Conservation (phyloP, 345 rosid genomes). For the Boechera divaricarpa region DNA sequence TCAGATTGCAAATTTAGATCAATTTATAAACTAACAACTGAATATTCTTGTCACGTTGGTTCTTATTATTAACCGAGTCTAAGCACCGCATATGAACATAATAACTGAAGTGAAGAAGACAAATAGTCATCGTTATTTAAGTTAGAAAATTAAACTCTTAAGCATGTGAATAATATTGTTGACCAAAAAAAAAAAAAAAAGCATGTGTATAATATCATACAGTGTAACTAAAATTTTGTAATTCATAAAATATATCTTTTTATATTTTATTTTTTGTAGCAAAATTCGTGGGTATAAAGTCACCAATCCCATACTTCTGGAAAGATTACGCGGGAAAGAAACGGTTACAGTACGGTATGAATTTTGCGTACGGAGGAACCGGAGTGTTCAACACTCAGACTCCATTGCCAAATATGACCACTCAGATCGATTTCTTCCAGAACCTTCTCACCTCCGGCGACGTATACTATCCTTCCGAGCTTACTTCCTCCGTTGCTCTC, state of each 20-base stretch:
- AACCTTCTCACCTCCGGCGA: slow-evolving; percentile 49
- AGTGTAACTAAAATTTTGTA: no score
- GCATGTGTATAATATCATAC: no score
- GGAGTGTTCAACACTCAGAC: slow-evolving; percentile 69
- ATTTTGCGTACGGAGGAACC: slow-evolving; percentile 89
- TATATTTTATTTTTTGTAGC: slow-evolving; percentile 47
- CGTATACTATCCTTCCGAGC: slow-evolving; percentile 44
- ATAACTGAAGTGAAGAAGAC: not conserved
- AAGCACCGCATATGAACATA: not conserved
- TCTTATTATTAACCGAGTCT: not conserved
- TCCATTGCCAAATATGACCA: slow-evolving; percentile 68
- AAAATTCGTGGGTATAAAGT: slow-evolving; percentile 56
- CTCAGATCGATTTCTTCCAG: slow-evolving; percentile 66
- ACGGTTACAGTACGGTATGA: slow-evolving; percentile 63
- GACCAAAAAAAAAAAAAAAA: no score
- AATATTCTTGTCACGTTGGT: not conserved
- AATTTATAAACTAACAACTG: not conserved
- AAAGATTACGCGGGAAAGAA: slow-evolving; percentile 48
- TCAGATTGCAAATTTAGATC: not conserved
- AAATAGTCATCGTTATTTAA: not conserved
- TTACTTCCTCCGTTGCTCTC: slow-evolving; percentile 60
- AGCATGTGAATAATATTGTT: no score
- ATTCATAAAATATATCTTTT: not conserved
- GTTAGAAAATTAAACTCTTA: no score
- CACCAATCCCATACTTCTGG: slow-evolving; percentile 72